Evolutionary conservation across 1,284 basidiomycete genomes (phyloP).

Genomic region (Leccinum cinnamomeum): DNA sequence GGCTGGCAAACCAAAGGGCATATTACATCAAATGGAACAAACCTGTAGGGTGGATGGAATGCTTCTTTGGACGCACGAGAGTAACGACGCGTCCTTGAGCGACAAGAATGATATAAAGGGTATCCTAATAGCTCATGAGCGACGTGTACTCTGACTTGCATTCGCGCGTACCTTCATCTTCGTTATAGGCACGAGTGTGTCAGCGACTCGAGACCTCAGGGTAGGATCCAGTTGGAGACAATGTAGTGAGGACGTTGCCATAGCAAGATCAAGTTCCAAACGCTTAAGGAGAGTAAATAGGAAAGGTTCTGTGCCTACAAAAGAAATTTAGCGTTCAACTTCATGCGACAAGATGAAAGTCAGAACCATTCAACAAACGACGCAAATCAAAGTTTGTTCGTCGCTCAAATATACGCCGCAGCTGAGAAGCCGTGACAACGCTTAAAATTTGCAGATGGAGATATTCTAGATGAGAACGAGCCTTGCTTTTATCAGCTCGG

Average conservation of each 20-base stretch:
- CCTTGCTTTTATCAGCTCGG: slow-evolving; percentile 62
- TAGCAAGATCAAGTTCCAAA: slow-evolving; percentile 78
- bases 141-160: background rate
- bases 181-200: slow-evolving; percentile 71
- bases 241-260: slow-evolving; percentile 78
- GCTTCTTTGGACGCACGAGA: slow-evolving; percentile 86
- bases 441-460: slow-evolving; percentile 91
- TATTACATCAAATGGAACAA: slow-evolving; percentile 17
- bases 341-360: background rate
- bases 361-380: slow-evolving; percentile 74
- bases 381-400: slow-evolving; percentile 91
- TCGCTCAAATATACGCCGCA: slow-evolving; percentile 83
- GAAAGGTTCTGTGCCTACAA: slow-evolving; percentile 78
- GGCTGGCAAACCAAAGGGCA: slow-evolving; percentile 6
- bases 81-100: slow-evolving; percentile 82
- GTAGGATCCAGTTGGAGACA: slow-evolving; percentile 74
- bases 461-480: slow-evolving; percentile 91
- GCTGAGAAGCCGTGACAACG: slow-evolving; percentile 82
- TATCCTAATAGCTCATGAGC: slow-evolving; percentile 54
- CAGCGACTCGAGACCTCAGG: slow-evolving; percentile 70
- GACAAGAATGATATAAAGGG: slow-evolving; percentile 88
- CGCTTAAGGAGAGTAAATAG: slow-evolving; percentile 68
- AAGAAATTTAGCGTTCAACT: slow-evolving; percentile 2
- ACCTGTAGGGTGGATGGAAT: slow-evolving; percentile 94
- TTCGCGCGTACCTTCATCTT: slow-evolving; percentile 68